Evolutionary conservation across 129 eudicot genomes (phyloP), one percentile per base, ranked within the genome.

Genomic region (Calendula officinalis): DNA sequence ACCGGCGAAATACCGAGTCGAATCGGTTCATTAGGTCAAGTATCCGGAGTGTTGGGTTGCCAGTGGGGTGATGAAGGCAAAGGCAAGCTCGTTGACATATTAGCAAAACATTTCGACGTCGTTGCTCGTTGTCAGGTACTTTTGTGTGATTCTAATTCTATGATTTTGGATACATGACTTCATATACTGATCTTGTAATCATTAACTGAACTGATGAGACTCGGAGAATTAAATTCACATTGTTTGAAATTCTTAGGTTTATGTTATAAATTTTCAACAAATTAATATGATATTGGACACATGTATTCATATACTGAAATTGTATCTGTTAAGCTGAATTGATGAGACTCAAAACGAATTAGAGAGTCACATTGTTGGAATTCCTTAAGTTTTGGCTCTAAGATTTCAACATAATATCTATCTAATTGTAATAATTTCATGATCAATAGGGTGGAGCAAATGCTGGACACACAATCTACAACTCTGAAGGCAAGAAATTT

Each of bases 41-140:
- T 94, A 0, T 88, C 99, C 0, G 97, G 77, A 6, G 99, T 94
- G 64, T 78, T 94, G 62, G 99, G 99, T 12, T 83, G 95, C 41
- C 99, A 94, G 43, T 88, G 99, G 99, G 99, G 99, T 7, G 99
- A 94, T 66, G 99, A 94, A 78, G 99, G 99, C 22, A 94, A 94
- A 32, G 99, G 99, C 38, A 94, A 94, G 67, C 96, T 94, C 53
- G 97, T 94, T 33, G 99, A 94, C 75, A 86, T 94, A 8, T 71
- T 94, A 61, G 99, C 99, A 34, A 64, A 80, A 46, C 91, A 94
- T 39, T 94, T 94, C 53, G 95, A 94, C 40, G 67, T 94, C 40
- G 99, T 94, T 35, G 99, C 99, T 69, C 91, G 99, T 5, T 94
- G 96, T 71, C 97, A 88, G 96, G 99, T 85, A 62, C 7, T 60